Evolutionary conservation across 2,329 filamentous ascomycete genomes (phyloP), one percentile per base, ranked within the genome.

Genomic region (Cladophialophora chaetospira): DNA sequence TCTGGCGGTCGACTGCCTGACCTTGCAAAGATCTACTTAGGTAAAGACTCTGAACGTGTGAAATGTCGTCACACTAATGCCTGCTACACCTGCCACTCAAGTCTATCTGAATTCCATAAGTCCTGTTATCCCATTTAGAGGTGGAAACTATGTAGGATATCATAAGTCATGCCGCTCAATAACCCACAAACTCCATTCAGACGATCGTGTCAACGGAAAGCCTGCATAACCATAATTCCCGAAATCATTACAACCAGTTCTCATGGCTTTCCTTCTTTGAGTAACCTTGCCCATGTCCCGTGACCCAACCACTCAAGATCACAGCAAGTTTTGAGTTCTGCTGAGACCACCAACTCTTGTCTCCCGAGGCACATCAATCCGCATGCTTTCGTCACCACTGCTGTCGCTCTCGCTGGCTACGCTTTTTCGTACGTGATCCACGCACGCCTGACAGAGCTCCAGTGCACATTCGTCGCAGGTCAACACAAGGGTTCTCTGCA

Each of bases 401-500:
- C 28, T 5, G n/a, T 45, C 11, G 15, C 19, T 11, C 13, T 25
- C n/a, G 3, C 25, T n/a, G 15, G 8, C 2, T 13, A 5, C 23
- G 2, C 17, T 6, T 9, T 45, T 40, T 11, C 28, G 36, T 15
- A 31, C 5, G 5, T 35, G 8, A 11, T 33, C 36, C 25, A 53
- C 13, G n/a, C 49, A 53, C 10, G 9, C 9, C 29, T 29, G 36
- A 23, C 49, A 53, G 5, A 53, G 38, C 49, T 53, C 43, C 33
- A 45, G n/a, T 5, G 28, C 33, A 46, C 52, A 54, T 2, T 48
- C 21, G 11, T 29, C 21, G 52, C 52, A 54, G 8, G 26, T 48
- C 21, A 10, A 17, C 21, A 54, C 4, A 26, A n/a, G 11, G 3
- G 17, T 15, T 5, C 17, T 19, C 35, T 17, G 17, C 5, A 42